Evolutionary conservation across 2,329 filamentous ascomycete species (phyloP).

Genomic region (Didymella keratinophila): DNA sequence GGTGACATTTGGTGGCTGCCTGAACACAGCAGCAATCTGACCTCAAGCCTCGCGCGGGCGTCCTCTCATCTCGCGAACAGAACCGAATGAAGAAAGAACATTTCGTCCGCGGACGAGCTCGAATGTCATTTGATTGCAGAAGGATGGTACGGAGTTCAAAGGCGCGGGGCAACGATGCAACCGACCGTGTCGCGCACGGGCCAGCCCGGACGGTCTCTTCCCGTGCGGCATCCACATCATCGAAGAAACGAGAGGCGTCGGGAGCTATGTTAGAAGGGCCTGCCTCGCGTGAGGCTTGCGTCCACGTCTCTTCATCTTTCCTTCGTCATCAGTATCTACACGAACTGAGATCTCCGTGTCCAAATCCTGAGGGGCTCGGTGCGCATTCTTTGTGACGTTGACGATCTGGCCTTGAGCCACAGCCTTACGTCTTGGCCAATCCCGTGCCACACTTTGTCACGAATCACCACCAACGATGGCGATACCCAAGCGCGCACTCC

Average conservation of each 20-base stretch:
- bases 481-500: slow-evolving; percentile 37
- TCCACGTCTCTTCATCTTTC: slow-evolving; percentile 3
- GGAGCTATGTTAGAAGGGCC: slow-evolving; percentile 9
- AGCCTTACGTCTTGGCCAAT: neutral
- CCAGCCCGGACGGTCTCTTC: slow-evolving; percentile 5
- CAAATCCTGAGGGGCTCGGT: neutral
- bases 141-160: neutral
- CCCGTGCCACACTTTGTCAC: slow-evolving; percentile 4
- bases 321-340: no score
- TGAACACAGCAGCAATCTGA: neutral
- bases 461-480: slow-evolving; percentile 30
- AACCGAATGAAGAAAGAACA: neutral
- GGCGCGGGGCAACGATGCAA: slow-evolving; percentile 9
- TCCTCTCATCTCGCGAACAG: neutral
- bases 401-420: neutral
- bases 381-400: neutral
- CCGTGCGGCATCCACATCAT: slow-evolving; percentile 15
- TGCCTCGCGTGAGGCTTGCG: neutral
- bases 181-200: slow-evolving; percentile 10
- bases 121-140: neutral
- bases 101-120: slow-evolving; percentile 11
- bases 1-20: neutral
- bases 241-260: slow-evolving; percentile 21
- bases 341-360: no score
- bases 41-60: neutral